Evolutionary conservation across 192 early-diverging fungal genomes (phyloP), one percentile per base, ranked within the genome.

Genomic region (Coemansia sp.): DNA sequence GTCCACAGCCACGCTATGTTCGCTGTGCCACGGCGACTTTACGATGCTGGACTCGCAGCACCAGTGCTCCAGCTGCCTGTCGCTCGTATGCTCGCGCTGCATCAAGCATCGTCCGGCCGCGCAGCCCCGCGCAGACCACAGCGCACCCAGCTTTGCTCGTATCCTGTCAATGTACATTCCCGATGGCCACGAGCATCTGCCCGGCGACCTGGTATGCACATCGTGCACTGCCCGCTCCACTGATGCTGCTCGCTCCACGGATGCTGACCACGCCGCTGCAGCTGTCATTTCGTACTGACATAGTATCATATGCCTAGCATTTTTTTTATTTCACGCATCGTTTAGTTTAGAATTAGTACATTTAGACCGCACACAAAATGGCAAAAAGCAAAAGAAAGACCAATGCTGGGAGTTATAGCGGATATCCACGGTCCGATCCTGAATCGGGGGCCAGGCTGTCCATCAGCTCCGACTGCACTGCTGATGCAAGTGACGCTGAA

Each of bases 11-110:
- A 79, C 76, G 15, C 61, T 79, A 11, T 79, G 76, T 52, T 66
- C 76, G 47, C 71, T 79, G 9, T 79, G 76, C 54, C 76, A 73
- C 11, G 70, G 76, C 52, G 62, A 65, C 58, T 79, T 79, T 64
- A 61, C 56, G 7, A 50, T 62, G 27, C 65, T 55, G 11, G 71
- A 61, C 32, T 41, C 63, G 39, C 76, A 79, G 59, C 72, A 74
- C 55, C 77, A 79, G 43, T 79, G 76, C 61, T 47, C 70, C 19
- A 73, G 70, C 58, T 79, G 76, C 38, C 61, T 73, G 39, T 58
- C 67, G 49, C 70, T 79, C 0, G 71, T 79, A 1, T 79, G 71
- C 58, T 56, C 76, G 15, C 60, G 57, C 29, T 79, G 71, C 51
- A 69, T 73, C 43, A 63, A 41, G 60, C 56, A 56, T 54, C 48